phyloP scores from a whole-genome alignment of 78 protist species.

The Creolimax fragrantissima region DNA sequence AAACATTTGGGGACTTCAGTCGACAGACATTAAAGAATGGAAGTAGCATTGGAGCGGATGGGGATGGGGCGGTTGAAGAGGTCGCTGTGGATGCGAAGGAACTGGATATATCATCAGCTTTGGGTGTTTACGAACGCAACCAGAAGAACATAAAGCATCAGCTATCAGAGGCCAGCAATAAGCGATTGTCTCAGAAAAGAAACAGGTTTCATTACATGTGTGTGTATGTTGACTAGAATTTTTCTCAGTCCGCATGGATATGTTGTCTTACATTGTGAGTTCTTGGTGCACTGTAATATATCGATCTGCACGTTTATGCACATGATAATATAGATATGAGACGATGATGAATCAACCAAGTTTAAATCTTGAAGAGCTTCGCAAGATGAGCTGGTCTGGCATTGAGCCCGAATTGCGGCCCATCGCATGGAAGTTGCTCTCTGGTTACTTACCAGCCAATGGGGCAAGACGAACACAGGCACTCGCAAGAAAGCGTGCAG shows the following conservation, averaged over 20 bases:
- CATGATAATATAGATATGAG: background rate
- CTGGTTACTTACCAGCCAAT: slow-evolving; percentile 33
- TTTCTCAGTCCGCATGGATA: no score
- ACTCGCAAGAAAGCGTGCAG: slow-evolving; percentile 17
- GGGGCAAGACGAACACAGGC: background rate
- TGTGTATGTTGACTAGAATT: no score
- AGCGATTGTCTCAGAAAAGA: background rate
- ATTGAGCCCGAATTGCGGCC: background rate
- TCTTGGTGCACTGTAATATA: no score
- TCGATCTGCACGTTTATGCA: no score
- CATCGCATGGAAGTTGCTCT: background rate
- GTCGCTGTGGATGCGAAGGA: no score
- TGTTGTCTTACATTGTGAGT: no score
- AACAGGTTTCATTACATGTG: background rate
- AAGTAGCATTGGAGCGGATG: background rate
- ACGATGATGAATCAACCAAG: background rate
- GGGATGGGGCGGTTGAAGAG: no score
- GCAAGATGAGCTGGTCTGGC: slow-evolving; percentile 19
- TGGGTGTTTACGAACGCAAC: background rate
- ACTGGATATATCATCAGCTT: background rate
- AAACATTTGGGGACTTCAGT: background rate
- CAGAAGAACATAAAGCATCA: background rate
- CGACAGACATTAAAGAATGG: background rate
- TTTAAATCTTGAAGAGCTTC: background rate
- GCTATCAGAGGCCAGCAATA: background rate